Base-by-base conservation (phyloP, 2,329 filamentous ascomycete genomes). In the Acarospora socialis region DNA sequence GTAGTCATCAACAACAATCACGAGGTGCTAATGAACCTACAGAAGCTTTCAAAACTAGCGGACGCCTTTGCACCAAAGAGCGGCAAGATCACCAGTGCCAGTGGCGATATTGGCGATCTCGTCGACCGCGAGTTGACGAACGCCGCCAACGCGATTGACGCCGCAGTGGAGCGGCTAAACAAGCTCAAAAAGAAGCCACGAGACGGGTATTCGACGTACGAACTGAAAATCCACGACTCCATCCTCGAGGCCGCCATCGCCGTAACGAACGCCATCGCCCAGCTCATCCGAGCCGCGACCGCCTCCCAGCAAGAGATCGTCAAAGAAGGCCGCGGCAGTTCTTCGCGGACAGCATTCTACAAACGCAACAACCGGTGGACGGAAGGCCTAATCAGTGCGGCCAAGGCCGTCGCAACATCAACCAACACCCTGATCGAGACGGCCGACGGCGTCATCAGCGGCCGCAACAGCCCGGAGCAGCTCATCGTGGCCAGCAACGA, bases 351-450 rank as follows among this genome's bases (percentile, higher is more conserved):
- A 2, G 84, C 86, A 15, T 98, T 98, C 57, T 98, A 98, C 75
- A 95, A 95, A 70, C 95, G 95, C 66, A 94, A 98, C 70, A 98
- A 95, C 61, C 74, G 90, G 32, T 98, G 90, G 90, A 98, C 90
- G 0, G 90, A 98, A 52, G 90, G 90, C 28, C 73, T 98, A 38
- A 94, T 98, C 52, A 93, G 83, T 21, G 90, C 90, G 1, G 87
- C 90, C 42, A 98, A 98, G 61, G 90, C 90, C 1, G 90, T 98
- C 12, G 90, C 90, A 3, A 70, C 71, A 2, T 92, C 84, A 10
- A 98, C 90, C 7, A 95, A 94, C 60, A 90, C 78, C 24, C 72
- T 98, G 44, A 98, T 98, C 49, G 90, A 98, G 66, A 98, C 90
- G 5, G 90, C 90, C 0, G 90, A 98, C 50, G 90, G 87, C 13